Conservation (phyloP, 2,329 filamentous ascomycete genomes). For the Coniochaeta hoffmannii region DNA sequence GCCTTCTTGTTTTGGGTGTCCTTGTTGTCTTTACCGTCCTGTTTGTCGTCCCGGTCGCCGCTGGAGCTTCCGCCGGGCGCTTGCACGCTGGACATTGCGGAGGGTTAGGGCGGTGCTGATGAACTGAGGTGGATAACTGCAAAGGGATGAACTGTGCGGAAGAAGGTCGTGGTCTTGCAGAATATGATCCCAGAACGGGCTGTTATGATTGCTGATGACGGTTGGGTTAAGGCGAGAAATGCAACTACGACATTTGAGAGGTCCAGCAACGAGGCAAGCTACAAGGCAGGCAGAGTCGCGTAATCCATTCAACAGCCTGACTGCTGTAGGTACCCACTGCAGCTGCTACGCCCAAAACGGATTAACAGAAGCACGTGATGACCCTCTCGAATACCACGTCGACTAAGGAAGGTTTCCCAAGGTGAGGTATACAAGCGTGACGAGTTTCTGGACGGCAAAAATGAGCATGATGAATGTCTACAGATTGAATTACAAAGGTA, state of each 20-base stretch:
- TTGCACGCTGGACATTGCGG: constrained; percentile 78
- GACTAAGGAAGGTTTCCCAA: neutral
- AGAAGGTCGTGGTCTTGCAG: neutral
- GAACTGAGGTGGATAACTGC: neutral
- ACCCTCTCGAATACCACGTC: neutral
- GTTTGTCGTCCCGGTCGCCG: constrained; percentile 64
- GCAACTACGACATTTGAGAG: neutral
- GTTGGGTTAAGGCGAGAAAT: constrained; percentile 1
- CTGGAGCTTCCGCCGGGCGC: constrained; percentile 86
- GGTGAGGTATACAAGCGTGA: no score
- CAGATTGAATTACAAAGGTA: neutral
- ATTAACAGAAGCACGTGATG: neutral
- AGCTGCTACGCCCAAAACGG: neutral
- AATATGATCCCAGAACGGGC: neutral
- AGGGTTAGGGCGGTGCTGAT: neutral
- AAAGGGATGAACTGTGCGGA: neutral
- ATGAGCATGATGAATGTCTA: no score
- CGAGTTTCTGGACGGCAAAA: no score
- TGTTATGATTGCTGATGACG: neutral
- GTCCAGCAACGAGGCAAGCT: constrained; percentile 2
- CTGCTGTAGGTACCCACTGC: neutral
- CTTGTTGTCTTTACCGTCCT: constrained; percentile 44
- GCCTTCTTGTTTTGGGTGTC: constrained; percentile 46
- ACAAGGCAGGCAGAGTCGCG: constrained; percentile 10
- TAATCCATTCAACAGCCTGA: constrained; percentile 6